These are phyloP conservation scores for Penicillium sp. DNA, from an alignment of 2,329 filamentous ascomycete genomes.

Conservation along the genomic window DNA sequence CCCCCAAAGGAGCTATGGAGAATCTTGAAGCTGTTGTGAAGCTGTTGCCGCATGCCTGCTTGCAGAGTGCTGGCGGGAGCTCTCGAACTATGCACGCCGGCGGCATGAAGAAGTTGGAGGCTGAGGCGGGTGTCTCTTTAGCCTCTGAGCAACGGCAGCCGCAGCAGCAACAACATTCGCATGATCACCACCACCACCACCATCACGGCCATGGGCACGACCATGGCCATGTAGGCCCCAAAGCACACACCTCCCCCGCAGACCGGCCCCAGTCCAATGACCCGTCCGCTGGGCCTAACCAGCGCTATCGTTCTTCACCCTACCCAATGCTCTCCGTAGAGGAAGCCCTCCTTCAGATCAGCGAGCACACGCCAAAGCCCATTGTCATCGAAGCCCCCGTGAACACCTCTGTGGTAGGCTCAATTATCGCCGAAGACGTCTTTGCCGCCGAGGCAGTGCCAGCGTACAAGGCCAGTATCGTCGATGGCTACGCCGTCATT, in stretches of 20 bases:
- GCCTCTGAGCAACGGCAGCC: slow-evolving; percentile 4
- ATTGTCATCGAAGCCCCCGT: slow-evolving; percentile 65
- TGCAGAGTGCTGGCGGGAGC: slow-evolving; percentile 82
- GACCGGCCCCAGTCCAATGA: slow-evolving; percentile 66
- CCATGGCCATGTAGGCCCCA: slow-evolving; percentile 68
- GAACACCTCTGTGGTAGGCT: slow-evolving; percentile 70
- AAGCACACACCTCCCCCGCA: slow-evolving; percentile 73
- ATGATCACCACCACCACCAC: slow-evolving; percentile 43
- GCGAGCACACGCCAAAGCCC: slow-evolving; percentile 72
- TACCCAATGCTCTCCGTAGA: slow-evolving; percentile 90
- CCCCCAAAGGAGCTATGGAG: slow-evolving; percentile 92
- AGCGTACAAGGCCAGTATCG: slow-evolving; percentile 92
- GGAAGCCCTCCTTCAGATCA: slow-evolving; percentile 76
- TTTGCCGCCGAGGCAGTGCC: slow-evolving; percentile 82
- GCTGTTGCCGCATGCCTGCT: slow-evolving; percentile 92
- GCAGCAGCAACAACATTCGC: slow-evolving; percentile 18
- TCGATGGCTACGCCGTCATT: slow-evolving; percentile 92
- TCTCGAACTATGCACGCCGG: slow-evolving; percentile 80
- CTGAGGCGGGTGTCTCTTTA: slow-evolving; percentile 71
- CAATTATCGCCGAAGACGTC: slow-evolving; percentile 83
- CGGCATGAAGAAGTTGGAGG: slow-evolving; percentile 81
- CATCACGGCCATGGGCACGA: slow-evolving; percentile 64
- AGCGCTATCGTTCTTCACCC: slow-evolving; percentile 81
- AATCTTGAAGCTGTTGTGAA: slow-evolving; percentile 89
- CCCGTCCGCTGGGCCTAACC: slow-evolving; percentile 64